phyloP scores from a whole-genome alignment of 257 asterid genomes.

The Solanum chiquidenum region DNA sequence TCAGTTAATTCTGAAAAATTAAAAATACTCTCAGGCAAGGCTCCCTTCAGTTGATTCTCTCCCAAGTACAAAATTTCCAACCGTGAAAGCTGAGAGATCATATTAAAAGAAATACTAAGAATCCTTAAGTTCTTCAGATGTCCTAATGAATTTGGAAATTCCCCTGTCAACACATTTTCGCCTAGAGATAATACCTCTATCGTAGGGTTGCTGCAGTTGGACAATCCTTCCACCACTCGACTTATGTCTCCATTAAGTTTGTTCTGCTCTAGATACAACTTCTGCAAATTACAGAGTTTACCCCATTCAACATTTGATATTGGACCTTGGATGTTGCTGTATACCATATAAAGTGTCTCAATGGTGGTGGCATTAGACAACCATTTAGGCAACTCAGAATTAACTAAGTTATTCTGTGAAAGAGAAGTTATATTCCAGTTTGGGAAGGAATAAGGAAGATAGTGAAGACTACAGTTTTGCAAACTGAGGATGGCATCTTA shows the following conservation, averaged over 20 bases:
- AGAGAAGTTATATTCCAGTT: constrained; percentile 2
- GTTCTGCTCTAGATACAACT: not conserved
- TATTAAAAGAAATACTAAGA: not conserved
- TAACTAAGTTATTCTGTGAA: not conserved
- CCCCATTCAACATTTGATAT: not conserved
- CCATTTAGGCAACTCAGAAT: constrained; percentile 8
- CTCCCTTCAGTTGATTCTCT: not conserved
- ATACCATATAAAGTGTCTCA: not conserved
- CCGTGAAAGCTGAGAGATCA: not conserved
- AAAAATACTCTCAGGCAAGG: not conserved
- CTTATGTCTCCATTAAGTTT: not conserved
- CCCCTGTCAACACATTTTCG: not conserved
- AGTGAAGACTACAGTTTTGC: not conserved
- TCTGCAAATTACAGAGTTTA: not conserved
- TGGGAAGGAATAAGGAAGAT: not conserved
- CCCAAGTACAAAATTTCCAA: not conserved
- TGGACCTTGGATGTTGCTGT: not conserved
- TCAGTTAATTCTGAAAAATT: not conserved
- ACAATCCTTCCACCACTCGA: not conserved
- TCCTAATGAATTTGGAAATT: not conserved
- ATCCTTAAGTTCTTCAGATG: not conserved
- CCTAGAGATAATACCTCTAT: not conserved
- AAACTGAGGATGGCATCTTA: not conserved
- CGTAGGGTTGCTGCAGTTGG: not conserved
- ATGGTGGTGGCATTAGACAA: not conserved